These are phyloP conservation scores for Aspergillus ochraceoroseus DNA, from an alignment of 2,329 filamentous ascomycete species.

Conservation along the genomic window DNA sequence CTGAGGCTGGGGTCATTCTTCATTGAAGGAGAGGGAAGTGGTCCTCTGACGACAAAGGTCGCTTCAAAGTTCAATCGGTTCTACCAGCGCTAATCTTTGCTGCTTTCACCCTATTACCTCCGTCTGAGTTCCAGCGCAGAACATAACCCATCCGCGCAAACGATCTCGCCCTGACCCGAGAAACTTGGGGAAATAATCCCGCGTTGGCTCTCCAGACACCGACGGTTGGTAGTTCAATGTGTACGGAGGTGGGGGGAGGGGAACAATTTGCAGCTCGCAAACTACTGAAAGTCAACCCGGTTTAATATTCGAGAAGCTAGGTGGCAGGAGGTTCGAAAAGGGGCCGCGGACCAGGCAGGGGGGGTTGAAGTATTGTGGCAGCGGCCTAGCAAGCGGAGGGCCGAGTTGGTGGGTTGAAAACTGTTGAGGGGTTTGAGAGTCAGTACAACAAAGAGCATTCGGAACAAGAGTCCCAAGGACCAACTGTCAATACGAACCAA, in stretches of 20 bases:
- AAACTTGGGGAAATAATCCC: neutral
- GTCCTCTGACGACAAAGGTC: too few species aligned
- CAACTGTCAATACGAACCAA: slow-evolving; percentile 4
- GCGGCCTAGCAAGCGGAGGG: too few species aligned
- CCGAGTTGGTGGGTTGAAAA: too few species aligned
- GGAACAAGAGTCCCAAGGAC: neutral
- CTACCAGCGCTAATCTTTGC: slow-evolving; percentile 5
- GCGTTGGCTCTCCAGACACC: neutral
- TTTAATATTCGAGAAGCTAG: neutral
- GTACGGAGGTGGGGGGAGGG: too few species aligned
- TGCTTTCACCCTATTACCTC: slow-evolving; percentile 12
- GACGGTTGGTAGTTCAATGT: neutral
- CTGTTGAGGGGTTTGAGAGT: too few species aligned
- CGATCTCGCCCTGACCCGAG: neutral
- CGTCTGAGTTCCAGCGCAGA: slow-evolving; percentile 16
- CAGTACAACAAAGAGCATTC: neutral
- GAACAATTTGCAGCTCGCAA: neutral
- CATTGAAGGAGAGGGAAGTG: slow-evolving; percentile 16
- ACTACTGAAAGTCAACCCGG: neutral
- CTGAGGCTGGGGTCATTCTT: slow-evolving; percentile 33
- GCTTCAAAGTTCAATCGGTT: too few species aligned
- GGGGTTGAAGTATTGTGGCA: too few species aligned
- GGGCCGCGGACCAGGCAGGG: too few species aligned
- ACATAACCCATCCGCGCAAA: slow-evolving; percentile 22
- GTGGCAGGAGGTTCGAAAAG: too few species aligned